Evolutionary conservation across 2,329 filamentous ascomycete species (phyloP).

Genomic region (Ophiostoma triangulosporum): DNA sequence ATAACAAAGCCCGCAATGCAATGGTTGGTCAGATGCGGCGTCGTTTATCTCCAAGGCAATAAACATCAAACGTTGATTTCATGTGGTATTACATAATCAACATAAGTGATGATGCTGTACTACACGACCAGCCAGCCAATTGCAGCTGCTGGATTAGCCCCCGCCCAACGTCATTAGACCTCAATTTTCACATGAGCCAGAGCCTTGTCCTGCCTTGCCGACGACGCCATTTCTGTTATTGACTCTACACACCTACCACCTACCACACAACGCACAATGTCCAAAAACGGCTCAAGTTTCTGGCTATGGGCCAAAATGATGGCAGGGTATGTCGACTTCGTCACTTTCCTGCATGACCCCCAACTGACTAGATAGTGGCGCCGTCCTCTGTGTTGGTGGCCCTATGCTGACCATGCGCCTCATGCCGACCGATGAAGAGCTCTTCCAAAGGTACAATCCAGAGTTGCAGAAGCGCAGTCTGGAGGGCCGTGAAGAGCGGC

Average conservation of each 20-base stretch:
- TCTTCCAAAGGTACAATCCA: conserved; percentile 85
- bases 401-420: conserved; percentile 72
- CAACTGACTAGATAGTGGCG: conserved; percentile 41
- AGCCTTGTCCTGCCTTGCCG: not conserved
- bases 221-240: not conserved
- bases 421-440: conserved; percentile 76
- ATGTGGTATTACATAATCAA: not conserved
- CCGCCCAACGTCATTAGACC: not conserved
- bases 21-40: too few relatives aligned
- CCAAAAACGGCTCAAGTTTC: conserved; percentile 37
- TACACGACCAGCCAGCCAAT: not conserved
- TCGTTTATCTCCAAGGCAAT: too few relatives aligned
- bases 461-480: conserved; percentile 81
- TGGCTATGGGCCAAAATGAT: conserved; percentile 56
- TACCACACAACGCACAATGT: not conserved
- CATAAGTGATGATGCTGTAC: not conserved
- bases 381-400: conserved; percentile 62
- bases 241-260: not conserved
- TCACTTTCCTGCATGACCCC: not conserved
- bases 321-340: conserved; percentile 39
- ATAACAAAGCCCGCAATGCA: too few relatives aligned
- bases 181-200: not conserved
- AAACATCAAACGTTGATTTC: too few relatives aligned
- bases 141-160: not conserved
- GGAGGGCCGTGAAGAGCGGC: conserved; percentile 60